Evolutionary conservation across 305 asterid genomes (phyloP).

Genomic region (Fraxinus angustifolia): DNA sequence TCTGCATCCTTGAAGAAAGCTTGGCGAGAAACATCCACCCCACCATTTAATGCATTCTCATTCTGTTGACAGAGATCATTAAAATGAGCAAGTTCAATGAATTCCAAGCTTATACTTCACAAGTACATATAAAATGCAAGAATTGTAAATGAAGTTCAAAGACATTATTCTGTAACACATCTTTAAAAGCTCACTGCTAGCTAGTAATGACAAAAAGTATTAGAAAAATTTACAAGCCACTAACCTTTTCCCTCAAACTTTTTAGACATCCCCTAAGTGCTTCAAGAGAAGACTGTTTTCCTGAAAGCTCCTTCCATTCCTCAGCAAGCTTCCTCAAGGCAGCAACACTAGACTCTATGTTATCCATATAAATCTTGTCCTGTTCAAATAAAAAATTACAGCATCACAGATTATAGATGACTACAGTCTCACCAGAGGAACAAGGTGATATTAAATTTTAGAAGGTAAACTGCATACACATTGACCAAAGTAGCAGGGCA

Average conservation of each 20-base stretch:
- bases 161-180: neutral
- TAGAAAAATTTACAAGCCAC: neutral
- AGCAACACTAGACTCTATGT: constrained; percentile 61
- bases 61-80: constrained; percentile 42
- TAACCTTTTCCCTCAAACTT: constrained; percentile 66
- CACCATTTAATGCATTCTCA: constrained; percentile 50
- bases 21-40: constrained; percentile 39
- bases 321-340: constrained; percentile 52
- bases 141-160: neutral
- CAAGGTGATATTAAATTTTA: neutral
- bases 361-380: constrained; percentile 59
- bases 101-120: neutral
- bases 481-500: neutral
- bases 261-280: constrained; percentile 48
- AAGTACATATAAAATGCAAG: neutral
- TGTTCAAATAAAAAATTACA: constrained; percentile 27
- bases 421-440: neutral
- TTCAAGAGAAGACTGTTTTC: constrained; percentile 53
- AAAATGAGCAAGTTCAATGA: neutral
- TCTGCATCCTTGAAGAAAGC: constrained; percentile 59
- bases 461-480: neutral
- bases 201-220: constrained; percentile 8
- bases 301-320: constrained; percentile 53
- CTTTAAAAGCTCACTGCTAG: neutral
- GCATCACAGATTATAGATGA: neutral